Evolutionary conservation across 1,284 basidiomycete species (phyloP).

Genomic region (Heterobasidion parviporum): DNA sequence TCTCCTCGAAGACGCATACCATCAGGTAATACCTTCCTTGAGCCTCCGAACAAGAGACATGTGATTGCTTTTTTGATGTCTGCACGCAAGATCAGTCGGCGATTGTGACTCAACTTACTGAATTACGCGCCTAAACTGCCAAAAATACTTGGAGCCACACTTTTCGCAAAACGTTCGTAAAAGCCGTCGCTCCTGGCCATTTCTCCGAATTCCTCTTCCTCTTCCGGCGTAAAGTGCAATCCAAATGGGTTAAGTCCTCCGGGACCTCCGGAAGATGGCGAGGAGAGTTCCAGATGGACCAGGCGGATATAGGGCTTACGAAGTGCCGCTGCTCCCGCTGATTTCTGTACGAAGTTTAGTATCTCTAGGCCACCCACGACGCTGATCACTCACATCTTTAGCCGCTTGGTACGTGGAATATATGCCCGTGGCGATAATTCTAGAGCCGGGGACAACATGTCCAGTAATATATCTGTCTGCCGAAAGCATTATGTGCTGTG

Average conservation of each 20-base stretch:
- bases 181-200: constrained; percentile 87
- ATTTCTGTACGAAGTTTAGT: constrained; percentile 43
- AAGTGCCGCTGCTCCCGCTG: constrained; percentile 71
- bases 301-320: constrained; percentile 94
- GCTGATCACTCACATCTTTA: constrained; percentile 56
- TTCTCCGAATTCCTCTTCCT: constrained; percentile 92
- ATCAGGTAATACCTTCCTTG: constrained; percentile 97
- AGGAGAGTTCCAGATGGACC: constrained; percentile 85
- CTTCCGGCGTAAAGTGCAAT: constrained; percentile 85
- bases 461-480: constrained; percentile 87
- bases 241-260: constrained; percentile 72
- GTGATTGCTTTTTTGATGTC: constrained; percentile 99
- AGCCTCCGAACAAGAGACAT: constrained; percentile 93
- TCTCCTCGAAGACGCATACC: constrained; percentile 97
- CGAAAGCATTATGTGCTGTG: constrained; percentile 91
- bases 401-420: constrained; percentile 91
- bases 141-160: constrained; percentile 96
- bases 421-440: constrained; percentile 92
- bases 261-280: constrained; percentile 60
- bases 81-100: constrained; percentile 19
- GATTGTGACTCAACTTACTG: not conserved
- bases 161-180: constrained; percentile 91
- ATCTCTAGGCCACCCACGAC: not conserved
- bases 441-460: constrained; percentile 89
- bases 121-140: constrained; percentile 73